A percentile compares a stretch with the other conserved stretches of the same genome.
These are phyloP conservation scores for Tuber borchii DNA, from an alignment of 495 filamentous ascomycete species.

Conservation along the genomic window DNA sequence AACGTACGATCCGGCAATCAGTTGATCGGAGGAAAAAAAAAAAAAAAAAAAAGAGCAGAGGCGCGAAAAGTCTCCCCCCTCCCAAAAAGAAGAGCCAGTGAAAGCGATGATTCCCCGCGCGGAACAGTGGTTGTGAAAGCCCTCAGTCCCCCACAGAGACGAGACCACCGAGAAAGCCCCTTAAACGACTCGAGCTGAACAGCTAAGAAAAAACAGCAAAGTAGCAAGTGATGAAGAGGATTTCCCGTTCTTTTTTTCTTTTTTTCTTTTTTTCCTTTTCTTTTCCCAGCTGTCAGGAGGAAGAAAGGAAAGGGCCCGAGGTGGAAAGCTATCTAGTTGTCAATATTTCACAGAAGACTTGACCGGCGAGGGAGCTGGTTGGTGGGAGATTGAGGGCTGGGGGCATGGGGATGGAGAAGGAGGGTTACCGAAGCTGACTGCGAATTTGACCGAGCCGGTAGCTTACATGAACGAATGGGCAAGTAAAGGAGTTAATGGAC, in stretches of 20 bases:
- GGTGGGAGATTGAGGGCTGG: not conserved
- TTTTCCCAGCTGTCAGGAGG: constrained; percentile 7
- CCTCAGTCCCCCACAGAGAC: not conserved
- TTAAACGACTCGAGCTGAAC: constrained; percentile 32
- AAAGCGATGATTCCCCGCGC: not conserved
- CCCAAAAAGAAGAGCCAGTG: not conserved
- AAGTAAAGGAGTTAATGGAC: not conserved
- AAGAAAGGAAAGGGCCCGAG: constrained; percentile 9
- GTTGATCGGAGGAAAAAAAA: constrained; percentile 1
- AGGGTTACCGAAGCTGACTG: constrained; percentile 1
- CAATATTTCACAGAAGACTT: not conserved
- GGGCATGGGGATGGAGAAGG: not conserved
- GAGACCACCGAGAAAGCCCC: constrained; percentile 28
- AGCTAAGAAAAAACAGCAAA: constrained; percentile 14
- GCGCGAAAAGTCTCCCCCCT: not conserved
- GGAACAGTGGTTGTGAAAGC: not conserved
- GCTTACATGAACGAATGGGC: constrained; percentile 1
- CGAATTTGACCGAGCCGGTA: not conserved
- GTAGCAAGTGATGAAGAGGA: constrained; percentile 14
- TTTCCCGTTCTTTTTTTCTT: constrained; percentile 9
- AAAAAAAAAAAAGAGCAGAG: not conserved
- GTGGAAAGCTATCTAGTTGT: not conserved
- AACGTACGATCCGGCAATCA: constrained; percentile 7
- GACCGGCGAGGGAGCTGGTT: not conserved
- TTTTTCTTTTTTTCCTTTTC: constrained; percentile 8